Evolutionary conservation across 1,284 basidiomycete genomes (phyloP), one percentile per base, ranked within the genome.

Genomic region (Chalciporus piperatoides): DNA sequence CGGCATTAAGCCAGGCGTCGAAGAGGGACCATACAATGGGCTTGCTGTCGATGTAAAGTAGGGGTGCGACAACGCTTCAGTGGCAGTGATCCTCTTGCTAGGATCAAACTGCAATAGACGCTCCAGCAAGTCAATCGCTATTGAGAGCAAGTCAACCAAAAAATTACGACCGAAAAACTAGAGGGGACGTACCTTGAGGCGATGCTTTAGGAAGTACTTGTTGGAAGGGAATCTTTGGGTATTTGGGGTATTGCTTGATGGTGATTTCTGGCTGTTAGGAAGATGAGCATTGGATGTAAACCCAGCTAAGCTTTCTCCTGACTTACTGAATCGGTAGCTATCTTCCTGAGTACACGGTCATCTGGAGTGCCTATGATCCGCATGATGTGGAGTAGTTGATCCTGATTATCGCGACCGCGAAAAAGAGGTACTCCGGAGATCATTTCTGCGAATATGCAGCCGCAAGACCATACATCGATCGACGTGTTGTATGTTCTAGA

Each of bases 371-470:
- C 97, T 53, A 99, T 84, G 52, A 99, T 92, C 60, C 95, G 84
- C 83, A 99, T 92, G 65, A 99, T 99, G 65, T 97, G 95, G 46
- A 96, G 80, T 11, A 99, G 77, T 68, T 99, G 97, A 69, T 99
- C 97, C 60, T 95, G 90, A 67, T 99, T 99, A 69, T 99, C 97
- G 54, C 96, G 79, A 17, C 97, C 97, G 56, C 97, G 82, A 80
- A 99, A 99, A 35, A 99, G 79, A 12, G 97, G 97, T 12, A 96
- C 89, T 2, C 97, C 97, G 23, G 92, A 90, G 57, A 99, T 99
- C 91, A 96, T 94, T 73, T 97, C 94, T 14, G 96, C 96, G 69
- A 99, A 97, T 65, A 99, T 99, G 67, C 97, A 99, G 6, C 97
- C 97, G 50, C 95, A 97, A 6, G 92, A 96, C 97, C 97, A 99